Base-by-base conservation (phyloP, 768 basidiomycete species). In the Phylloporus rhodoxanthus region DNA sequence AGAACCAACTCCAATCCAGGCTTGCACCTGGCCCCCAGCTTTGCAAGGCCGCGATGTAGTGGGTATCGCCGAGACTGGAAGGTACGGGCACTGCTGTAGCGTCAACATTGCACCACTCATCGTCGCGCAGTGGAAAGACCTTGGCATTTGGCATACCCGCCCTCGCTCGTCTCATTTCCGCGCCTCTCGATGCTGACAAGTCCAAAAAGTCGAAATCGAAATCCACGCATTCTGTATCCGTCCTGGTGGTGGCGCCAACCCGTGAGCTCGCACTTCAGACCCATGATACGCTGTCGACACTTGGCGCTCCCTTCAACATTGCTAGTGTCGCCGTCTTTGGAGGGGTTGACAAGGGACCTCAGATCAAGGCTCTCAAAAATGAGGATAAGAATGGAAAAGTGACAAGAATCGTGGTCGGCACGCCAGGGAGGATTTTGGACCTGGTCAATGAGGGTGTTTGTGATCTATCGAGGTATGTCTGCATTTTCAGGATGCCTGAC, bases 191-290 rank as follows among this genome's bases (percentile, higher is more conserved):
- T 5, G 23, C 23, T n/a, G n/a, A n/a, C 13, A 63, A 64, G 47
- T 39, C 58, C 8, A 69, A 64, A 49, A 70, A 57, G 52, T 61
- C 61, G 8, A 61, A 59, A 7, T 58, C 68, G 40, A 55, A 45
- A 21, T 10, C 28, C 9, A 42, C 66, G 42, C 26, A 28, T 8
- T 69, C 73, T 1, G 72, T 85, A 9, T 79, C 78, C 3, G 78
- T 86, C 11, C 79, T 96, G 8, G 85, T 98, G 39, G 74, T 99
- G 8, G 90, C 94, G 1, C 96, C 96, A 0, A 99, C 96, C 1
- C 86, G 96, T 36, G 96, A 99, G 70, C 79, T 99, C 19, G 96
- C 96, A 1, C 78, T 96, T 44, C 96, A 99, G 67, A 97, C 91
- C 2, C 91, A 95, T 61, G 86, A 90, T 17, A 86, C 87, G 2